Evolutionary conservation across 495 filamentous ascomycete genomes (phyloP), one percentile per base, ranked within the genome.

Genomic region (Annulohypoxylon nitens): DNA sequence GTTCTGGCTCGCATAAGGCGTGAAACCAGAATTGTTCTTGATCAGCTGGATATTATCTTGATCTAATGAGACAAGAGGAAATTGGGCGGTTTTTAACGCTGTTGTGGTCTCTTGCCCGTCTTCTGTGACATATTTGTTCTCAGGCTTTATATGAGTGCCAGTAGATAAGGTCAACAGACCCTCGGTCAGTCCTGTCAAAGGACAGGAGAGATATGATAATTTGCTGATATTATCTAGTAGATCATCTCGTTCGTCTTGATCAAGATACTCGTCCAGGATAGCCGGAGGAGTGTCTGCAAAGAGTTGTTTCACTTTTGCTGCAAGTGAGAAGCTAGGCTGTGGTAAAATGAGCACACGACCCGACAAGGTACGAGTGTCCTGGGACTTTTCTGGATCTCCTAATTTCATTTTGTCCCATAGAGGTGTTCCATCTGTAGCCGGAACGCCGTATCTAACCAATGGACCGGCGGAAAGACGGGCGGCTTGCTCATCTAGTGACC

Each of bases 81-180:
- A 47, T 12, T 18, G 12, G 16, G 43, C 43, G 1, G 43, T 1
- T 18, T 47, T 18, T 14, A 47, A 4, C n/a, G 43, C 43, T 47
- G 43, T 47, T 16, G 43, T 47, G 12, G 43, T 12, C 6, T 47
- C 11, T 47, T 3, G 4, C 18, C n/a, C 48, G 8, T 18, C 48
- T 2, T 51, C 48, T 51, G 18, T 11, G 10, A 55, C 51, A 5
- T 12, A 12, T 39, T 30, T 54, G 10, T 43, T 66, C 61, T 55
- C 54, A 2, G 86, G 86, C 59, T 82, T 86, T 47, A 87, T 67
- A 72, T 88, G 86, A 0, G 66, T 81, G 0, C 87, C 85, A 16
- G 79, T 55, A 6, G 61, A 26, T 14, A 73, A 30, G 0, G 87
- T 88, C 9, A 83, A 30, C 0, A 89, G 79, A 41, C 83, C 76